Conservation (phyloP, 208 protist genomes). For the Sergeia podlipaevii region DNA sequence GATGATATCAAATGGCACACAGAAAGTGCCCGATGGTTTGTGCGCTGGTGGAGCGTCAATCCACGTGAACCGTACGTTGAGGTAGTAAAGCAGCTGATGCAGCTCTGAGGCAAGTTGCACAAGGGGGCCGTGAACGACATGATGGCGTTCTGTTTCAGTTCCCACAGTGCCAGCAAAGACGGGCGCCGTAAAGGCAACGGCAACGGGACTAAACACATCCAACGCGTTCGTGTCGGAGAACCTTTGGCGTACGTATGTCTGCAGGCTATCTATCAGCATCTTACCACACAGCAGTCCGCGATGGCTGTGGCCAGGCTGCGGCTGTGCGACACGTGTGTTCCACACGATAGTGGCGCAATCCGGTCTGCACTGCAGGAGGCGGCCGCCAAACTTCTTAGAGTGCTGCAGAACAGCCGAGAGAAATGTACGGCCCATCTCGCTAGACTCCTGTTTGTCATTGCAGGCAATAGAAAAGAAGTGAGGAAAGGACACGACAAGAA, state of each 20-base stretch:
- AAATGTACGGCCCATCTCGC: conserved; percentile 20
- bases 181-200: conserved; percentile 4
- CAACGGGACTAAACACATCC: background rate
- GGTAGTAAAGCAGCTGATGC: conserved; percentile 4
- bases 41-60: conserved; percentile 1
- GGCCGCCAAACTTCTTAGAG: conserved; percentile 20
- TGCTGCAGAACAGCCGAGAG: conserved; percentile 22
- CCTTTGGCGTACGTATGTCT: background rate
- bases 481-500: conserved; percentile 2
- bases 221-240: conserved; percentile 1
- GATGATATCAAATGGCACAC: no score
- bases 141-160: background rate
- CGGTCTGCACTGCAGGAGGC: conserved; percentile 20
- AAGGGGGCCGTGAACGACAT: conserved; percentile 4
- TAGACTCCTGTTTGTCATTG: conserved; percentile 1
- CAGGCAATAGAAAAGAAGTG: background rate
- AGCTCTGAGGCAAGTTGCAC: background rate
- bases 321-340: conserved; percentile 20
- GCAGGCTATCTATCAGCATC: background rate
- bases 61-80: conserved; percentile 2
- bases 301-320: conserved; percentile 5
- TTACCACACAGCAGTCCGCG: background rate
- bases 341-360: conserved; percentile 40
- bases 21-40: no score
- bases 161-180: conserved; percentile 7